phyloP scores from a whole-genome alignment of 1,139 yeast species.

The Saccharomyces hybrid region DNA sequence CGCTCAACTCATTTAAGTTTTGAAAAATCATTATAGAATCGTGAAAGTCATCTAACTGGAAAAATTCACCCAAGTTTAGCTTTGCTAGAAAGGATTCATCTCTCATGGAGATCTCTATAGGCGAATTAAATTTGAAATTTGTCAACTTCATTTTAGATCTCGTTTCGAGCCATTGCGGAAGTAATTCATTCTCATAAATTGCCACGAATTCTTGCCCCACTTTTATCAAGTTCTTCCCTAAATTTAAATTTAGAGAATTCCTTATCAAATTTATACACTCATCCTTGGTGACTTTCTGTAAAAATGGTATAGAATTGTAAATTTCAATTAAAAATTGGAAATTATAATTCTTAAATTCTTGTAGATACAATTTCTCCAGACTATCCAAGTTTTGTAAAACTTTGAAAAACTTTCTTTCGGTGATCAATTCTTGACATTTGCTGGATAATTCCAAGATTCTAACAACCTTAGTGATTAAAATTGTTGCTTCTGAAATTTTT shows the following conservation, averaged over 20 bases:
- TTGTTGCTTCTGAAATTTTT: constrained; percentile 56
- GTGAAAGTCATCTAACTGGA: constrained; percentile 59
- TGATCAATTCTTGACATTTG: constrained; percentile 74
- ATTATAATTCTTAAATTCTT: constrained; percentile 58
- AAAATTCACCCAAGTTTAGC: constrained; percentile 26
- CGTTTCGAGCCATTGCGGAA: constrained; percentile 26
- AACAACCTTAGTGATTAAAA: constrained; percentile 58
- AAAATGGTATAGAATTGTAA: constrained; percentile 66
- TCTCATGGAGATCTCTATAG: constrained; percentile 70
- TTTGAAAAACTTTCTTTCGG: constrained; percentile 58
- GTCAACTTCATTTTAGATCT: constrained; percentile 39
- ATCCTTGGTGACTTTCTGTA: constrained; percentile 66
- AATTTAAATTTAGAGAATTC: constrained; percentile 53
- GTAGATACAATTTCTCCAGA: constrained; percentile 56
- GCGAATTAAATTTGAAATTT: constrained; percentile 70
- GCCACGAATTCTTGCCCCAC: constrained; percentile 55
- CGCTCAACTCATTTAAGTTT: constrained; percentile 57
- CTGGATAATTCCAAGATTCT: constrained; percentile 82
- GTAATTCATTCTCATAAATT: constrained; percentile 44
- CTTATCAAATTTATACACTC: constrained; percentile 70
- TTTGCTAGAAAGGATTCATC: constrained; percentile 32
- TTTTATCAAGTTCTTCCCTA: constrained; percentile 53
- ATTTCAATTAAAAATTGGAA: constrained; percentile 60
- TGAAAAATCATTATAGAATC: constrained; percentile 80
- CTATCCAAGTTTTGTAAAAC: constrained; percentile 81